Base-by-base conservation (phyloP, 2,329 filamentous ascomycete genomes). In the Neophaeococcomyces aloes region DNA sequence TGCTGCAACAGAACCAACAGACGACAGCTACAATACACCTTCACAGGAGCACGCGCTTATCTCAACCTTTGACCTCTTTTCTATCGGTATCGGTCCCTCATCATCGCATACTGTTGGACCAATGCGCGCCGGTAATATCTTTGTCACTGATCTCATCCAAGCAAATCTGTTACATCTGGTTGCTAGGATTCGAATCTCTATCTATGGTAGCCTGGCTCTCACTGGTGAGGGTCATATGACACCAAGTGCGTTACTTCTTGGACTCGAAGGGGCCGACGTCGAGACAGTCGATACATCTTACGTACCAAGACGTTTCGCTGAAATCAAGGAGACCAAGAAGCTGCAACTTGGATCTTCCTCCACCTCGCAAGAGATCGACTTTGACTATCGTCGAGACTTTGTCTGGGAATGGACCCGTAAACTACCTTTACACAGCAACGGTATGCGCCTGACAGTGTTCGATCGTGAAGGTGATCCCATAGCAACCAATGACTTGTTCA, bases 31-130 rank as follows among this genome's bases (percentile, higher is more conserved):
- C 11, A 41, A 43, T 38, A 45, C 35, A 21, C 38, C 40, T 23
- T 42, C 40, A 8, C 41, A 48, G 17, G 50, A 52, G 33, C 50
- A 52, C 42, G 50, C 50, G 15, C 44, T 52, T 31, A 52, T 52
- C 48, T 52, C 50, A 1, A 45, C 50, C 5, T 52, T 52, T 29
- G 48, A 52, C 38, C 50, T 52, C 18, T 52, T 52, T 42, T 52
- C 50, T n/a, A 47, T 52, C 15, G 50, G 50, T 17, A 52, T 52
- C 29, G 50, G 48, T 13, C 48, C 50, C 1, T 52, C 48, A 11
- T 52, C 50, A n/a, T 52, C 50, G 5, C 48, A 52, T 36, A 50
- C 50, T 7, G 50, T 52, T 29, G 50, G 50, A 17, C 48, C 50
- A 18, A 52, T 52, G 50, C 50, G 50, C 18, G 50, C 50, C 18